Evolutionary conservation across 1,139 yeast species (phyloP).

Genomic region (Yamadazyma triangularis): DNA sequence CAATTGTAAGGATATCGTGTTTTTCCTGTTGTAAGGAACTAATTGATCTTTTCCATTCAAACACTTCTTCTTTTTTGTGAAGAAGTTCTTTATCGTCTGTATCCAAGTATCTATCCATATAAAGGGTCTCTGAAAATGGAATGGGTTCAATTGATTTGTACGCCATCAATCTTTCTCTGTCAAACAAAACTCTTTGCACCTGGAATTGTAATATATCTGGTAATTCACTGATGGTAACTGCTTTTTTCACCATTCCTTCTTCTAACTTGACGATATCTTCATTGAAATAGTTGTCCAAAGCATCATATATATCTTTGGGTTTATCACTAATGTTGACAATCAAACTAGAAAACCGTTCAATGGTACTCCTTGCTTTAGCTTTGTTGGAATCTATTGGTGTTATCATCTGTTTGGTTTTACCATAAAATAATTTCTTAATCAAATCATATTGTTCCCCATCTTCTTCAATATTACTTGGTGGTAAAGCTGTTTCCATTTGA

Average conservation of each 20-base stretch:
- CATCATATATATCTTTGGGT: constrained; percentile 85
- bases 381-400: constrained; percentile 29
- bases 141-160: constrained; percentile 81
- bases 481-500: constrained; percentile 86
- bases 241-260: constrained; percentile 69
- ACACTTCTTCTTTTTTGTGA: constrained; percentile 52
- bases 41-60: constrained; percentile 60
- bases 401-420: constrained; percentile 48
- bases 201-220: constrained; percentile 89
- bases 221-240: constrained; percentile 62
- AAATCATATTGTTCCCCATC: constrained; percentile 83
- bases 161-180: constrained; percentile 65
- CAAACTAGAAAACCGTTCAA: constrained; percentile 75
- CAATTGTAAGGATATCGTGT: constrained; percentile 35
- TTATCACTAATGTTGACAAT: constrained; percentile 84
- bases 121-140: constrained; percentile 71
- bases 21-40: constrained; percentile 39
- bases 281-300: constrained; percentile 78
- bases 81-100: constrained; percentile 58
- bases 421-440: constrained; percentile 75
- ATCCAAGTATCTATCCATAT: constrained; percentile 84
- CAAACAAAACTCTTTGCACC: constrained; percentile 90
- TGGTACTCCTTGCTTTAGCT: constrained; percentile 62
- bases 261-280: constrained; percentile 70
- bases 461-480: constrained; percentile 58